Percentiles rank a stretch among this genome's conserved stretches.
These are phyloP conservation scores for Besnoitia besnoiti DNA, from an alignment of 169 alveolate genomes.

Conservation along the genomic window DNA sequence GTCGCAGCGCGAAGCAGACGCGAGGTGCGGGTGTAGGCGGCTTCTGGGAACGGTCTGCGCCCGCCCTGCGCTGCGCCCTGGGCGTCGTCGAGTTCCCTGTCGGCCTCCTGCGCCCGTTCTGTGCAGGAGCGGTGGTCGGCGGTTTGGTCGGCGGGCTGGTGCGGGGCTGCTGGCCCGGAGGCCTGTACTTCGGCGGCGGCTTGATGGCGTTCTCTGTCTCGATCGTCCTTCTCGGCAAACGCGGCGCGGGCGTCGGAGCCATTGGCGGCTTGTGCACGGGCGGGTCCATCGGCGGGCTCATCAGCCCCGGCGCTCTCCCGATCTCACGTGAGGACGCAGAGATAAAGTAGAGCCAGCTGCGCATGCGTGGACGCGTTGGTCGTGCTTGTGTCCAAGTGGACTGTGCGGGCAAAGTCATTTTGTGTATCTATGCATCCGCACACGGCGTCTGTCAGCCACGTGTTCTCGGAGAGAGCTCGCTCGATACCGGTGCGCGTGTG, in stretches of 20 bases:
- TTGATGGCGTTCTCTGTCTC: constrained; percentile 6
- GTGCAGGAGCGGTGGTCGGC: constrained; percentile 13
- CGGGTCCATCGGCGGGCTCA: constrained; percentile 26
- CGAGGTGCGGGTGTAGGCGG: no score
- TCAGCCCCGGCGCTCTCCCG: constrained; percentile 1
- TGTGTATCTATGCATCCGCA: no score
- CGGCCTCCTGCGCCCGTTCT: not conserved
- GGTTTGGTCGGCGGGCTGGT: constrained; percentile 37
- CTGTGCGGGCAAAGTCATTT: no score
- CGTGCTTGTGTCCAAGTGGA: no score
- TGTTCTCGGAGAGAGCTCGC: no score
- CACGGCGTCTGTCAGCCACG: no score
- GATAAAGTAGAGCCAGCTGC: no score
- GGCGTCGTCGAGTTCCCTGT: not conserved
- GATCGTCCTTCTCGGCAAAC: constrained; percentile 32
- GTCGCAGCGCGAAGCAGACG: no score
- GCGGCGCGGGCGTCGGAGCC: constrained; percentile 50
- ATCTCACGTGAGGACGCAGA: constrained; percentile 35
- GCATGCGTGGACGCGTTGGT: not conserved
- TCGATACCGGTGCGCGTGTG: no score
- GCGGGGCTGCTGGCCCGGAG: constrained; percentile 42
- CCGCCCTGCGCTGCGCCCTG: no score
- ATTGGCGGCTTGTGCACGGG: constrained; percentile 35
- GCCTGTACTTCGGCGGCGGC: constrained; percentile 41
- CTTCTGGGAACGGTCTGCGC: no score